Base-by-base conservation (phyloP, 495 filamentous ascomycete species). In the Amniculicola lignicola region DNA sequence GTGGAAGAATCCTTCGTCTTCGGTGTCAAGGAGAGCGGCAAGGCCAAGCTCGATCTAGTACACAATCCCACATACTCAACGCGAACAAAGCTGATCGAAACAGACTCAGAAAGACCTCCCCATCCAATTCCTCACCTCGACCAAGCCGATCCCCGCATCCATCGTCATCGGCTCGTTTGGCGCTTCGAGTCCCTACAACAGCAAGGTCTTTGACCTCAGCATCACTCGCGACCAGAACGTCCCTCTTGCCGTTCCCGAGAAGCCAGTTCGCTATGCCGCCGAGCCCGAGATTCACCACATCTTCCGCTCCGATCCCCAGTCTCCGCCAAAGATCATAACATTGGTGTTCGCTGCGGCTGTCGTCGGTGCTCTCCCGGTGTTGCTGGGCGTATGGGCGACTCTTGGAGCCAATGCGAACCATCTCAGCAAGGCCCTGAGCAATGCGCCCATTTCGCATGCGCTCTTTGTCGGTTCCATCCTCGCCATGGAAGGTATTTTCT, bases 31-130 rank as follows among this genome's bases (percentile, higher is more conserved):
- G 89, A 92, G 0, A 89, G 75, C 67, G 90, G 90, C 43, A 95
- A 94, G 71, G 88, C 82, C 3, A 84, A 84, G 21, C 76, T 93
- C 15, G 87, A 92, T 62, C 74, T 96, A 70, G 90, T 96, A 80
- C 63, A 84, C 66, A 33, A 4, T 41, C 40, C 24, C 19, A 4
- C 11, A 12, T 41, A 49, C 57, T 62, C 51, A 22, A 24, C 29
- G 4, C 10, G 35, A 43, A 35, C 41, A 24, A 45, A 40, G 54
- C 70, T 74, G 55, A 77, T 53, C 47, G 46, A 11, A 2, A 10
- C 69, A 96, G 92, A 81, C 83, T 41, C 87, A 91, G 54, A 93
- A 90, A 74, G 93, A 96, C 66, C 79, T 98, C 52, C 94, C 93
- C 23, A 55, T 83, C 33, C 90, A 94, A 72, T 81, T 97, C 61